phyloP scores from a whole-genome alignment of 257 asterid genomes.

The Pogostemon cablin region DNA sequence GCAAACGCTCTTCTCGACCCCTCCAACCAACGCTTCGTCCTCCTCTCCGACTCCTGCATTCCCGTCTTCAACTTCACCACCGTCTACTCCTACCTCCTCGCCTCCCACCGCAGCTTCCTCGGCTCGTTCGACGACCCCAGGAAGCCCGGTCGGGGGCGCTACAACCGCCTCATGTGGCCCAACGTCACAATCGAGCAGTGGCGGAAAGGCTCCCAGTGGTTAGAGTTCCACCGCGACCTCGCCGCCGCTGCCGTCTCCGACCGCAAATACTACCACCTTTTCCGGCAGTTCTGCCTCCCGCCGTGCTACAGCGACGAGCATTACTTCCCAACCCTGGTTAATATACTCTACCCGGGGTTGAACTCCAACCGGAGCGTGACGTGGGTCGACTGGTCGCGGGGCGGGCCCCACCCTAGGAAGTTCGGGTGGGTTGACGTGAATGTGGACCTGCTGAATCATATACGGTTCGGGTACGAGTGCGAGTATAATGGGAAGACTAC shows the following conservation, averaged over 20 bases:
- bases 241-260: conserved; percentile 51
- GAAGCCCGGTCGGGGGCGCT: conserved; percentile 62
- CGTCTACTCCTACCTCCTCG: conserved; percentile 45
- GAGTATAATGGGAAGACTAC: conserved; percentile 52
- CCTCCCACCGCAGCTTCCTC: conserved; percentile 50
- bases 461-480: conserved; percentile 49
- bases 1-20: conserved; percentile 68
- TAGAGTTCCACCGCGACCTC: conserved; percentile 59
- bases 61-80: conserved; percentile 71
- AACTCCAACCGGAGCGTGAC: conserved; percentile 53
- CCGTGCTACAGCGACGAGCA: conserved; percentile 64
- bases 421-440: conserved; percentile 57
- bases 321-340: conserved; percentile 62
- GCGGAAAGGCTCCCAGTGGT: conserved; percentile 87
- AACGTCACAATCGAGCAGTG: conserved; percentile 55
- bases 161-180: conserved; percentile 65
- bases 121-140: conserved; percentile 53
- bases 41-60: conserved; percentile 78
- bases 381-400: conserved; percentile 71
- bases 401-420: conserved; percentile 67
- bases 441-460: conserved; percentile 43
- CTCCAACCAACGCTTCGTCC: conserved; percentile 57
- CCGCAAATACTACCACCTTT: conserved; percentile 40
- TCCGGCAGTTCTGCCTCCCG: conserved; percentile 45
- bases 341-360: conserved; percentile 49